Conservation (phyloP, 805 yeast species). For the Barnettozyma californica region DNA sequence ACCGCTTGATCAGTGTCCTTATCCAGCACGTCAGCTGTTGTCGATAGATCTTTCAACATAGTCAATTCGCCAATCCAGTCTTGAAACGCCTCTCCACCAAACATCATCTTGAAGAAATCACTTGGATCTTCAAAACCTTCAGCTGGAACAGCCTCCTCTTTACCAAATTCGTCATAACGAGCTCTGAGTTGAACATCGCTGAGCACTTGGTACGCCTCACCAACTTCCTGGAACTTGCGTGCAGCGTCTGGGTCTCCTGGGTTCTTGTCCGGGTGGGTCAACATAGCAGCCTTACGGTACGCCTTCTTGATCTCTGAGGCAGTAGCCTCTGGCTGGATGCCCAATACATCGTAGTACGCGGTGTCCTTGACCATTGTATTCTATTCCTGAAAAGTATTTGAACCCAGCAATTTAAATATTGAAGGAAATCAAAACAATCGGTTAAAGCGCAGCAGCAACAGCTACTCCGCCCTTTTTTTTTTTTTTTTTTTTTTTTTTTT, state of each 20-base stretch:
- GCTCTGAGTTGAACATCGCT: conserved; percentile 65
- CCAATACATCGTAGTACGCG: conserved; percentile 77
- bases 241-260: conserved; percentile 93
- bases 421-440: not conserved
- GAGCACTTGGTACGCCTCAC: conserved; percentile 71
- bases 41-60: conserved; percentile 55
- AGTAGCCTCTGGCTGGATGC: conserved; percentile 63
- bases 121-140: conserved; percentile 79
- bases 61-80: conserved; percentile 79
- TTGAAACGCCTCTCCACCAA: conserved; percentile 76
- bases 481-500: not conserved
- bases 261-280: conserved; percentile 92
- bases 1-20: conserved; percentile 4
- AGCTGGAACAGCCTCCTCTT: conserved; percentile 63
- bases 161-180: conserved; percentile 82
- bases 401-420: too few relatives aligned
- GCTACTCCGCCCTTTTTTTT: not conserved
- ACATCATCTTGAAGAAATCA: conserved; percentile 78
- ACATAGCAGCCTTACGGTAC: conserved; percentile 84
- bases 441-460: not conserved
- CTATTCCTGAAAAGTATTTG: too few relatives aligned
- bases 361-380: conserved; percentile 50
- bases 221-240: conserved; percentile 70
- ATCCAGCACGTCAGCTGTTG: conserved; percentile 46
- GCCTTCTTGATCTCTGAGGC: conserved; percentile 87